Base-by-base conservation (phyloP, 2,329 filamentous ascomycete genomes). In the Basipetospora chlamydospora region DNA sequence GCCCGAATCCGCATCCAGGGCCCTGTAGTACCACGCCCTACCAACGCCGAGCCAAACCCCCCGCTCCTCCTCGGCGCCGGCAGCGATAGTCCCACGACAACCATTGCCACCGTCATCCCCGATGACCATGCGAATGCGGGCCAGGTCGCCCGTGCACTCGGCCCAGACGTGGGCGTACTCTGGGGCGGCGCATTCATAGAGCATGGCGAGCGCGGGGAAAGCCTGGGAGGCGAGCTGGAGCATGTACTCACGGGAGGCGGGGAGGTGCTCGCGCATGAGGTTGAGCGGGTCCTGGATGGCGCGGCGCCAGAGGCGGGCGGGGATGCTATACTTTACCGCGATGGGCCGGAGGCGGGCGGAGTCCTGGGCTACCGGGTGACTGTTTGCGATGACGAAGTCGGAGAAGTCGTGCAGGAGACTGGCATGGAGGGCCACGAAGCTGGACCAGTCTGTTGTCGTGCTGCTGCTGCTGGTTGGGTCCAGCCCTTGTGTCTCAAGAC, bases 231-330 rank as follows among this genome's bases (percentile, higher is more conserved):
- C 85, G 38, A 94, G 96, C 0, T 77, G 75, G 0, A 94, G 61
- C 86, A 96, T 95, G 39, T 92, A 81, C 35, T 95, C 86, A 1
- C 85, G 58, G 2, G 81, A 86, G 0, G 65, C 67, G 0, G 87
- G 87, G 0, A 94, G 60, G 3, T 77, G 70, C 44, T 83, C 75
- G 0, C 83, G 66, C 0, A 93, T 55, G 0, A 92, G 53, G 44
- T 93, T 84, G 0, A 93, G 63, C 39, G 90, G 88, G 0, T 74
- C 77, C 49, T 92, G 85, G 3, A 96, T 95, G 0, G 83, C 88
- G 46, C 93, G 83, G 0, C 84, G 69, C 90, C 88, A 96, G 82
- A 96, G 90, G 0, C 87, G 66, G 0, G 83, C 85, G 0, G 87
- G 87, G 84, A 96, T 95, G 0, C 77, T 75, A 46, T 94, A 94